Base-by-base conservation (phyloP, 2,329 filamentous ascomycete genomes). In the Fulvia fulva region DNA sequence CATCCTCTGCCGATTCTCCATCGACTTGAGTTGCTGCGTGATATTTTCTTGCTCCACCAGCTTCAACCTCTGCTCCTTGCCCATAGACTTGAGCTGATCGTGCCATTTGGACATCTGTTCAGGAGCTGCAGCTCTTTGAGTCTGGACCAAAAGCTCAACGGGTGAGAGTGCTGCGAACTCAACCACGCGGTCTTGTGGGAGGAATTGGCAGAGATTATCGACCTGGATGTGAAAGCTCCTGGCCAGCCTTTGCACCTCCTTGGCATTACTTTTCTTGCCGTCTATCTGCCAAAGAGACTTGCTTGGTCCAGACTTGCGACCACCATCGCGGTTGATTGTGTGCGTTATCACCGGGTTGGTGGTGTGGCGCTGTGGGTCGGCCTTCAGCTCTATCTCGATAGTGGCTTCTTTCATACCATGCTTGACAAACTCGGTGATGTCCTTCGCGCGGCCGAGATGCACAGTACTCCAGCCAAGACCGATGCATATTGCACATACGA, bases 141-240 rank as follows among this genome's bases (percentile, higher is more conserved):
- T 99, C 67, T 94, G 90, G 59, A 86, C 82, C 0, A 99, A 80
- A 21, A 97, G 82, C 46, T 95, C 88, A 12, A 96, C 80, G 0
- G 93, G 88, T 8, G 85, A 89, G 65, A 96, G 83, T 5, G 84
- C 88, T 5, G 94, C 91, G 71, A 99, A 99, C 70, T 97, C 92
- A 23, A 91, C 90, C 1, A 99, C 94, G 65, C 92, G 89, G 71
- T 99, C 94, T 73, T 99, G 94, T 0, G 94, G 94, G 46, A 99
- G 78, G 68, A 99, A 99, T 72, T 99, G 94, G 73, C 94, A 99
- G 1, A 99, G 81, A 67, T 99, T 99, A 77, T 99, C 94, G 63
- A 97, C 90, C 74, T 99, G 94, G 53, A 99, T 97, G 51, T 88
- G 88, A 68, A 96, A 86, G 9, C 80, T 81, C 59, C 80, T 83